Base-by-base conservation (phyloP, 257 asterid genomes). In the Dorcoceras hygrometricum region DNA sequence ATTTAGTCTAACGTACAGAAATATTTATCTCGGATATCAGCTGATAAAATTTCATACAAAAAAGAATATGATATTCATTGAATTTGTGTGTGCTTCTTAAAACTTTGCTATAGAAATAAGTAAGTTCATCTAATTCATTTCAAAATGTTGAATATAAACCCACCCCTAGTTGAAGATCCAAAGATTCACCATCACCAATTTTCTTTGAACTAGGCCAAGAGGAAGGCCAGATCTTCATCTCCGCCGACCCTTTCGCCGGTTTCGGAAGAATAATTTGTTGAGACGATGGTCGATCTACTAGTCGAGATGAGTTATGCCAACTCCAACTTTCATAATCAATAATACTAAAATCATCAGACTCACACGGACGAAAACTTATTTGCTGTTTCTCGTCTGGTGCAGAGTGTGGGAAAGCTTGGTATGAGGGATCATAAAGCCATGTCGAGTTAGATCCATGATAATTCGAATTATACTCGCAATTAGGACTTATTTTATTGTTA, bases 131-230 rank as follows among this genome's bases (percentile, higher is more conserved):
- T 12, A 39, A 12, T 11, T 39, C 18, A 39, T 39, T 11, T 39
- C 50, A 39, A 11, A 39, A 18, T 3, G 50, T 39, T 4, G 50
- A 39, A 71, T 81, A 84, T 59, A 82, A 82, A 27, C 85, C 72
- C 83, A 91, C 76, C 75, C 96, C 96, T 79, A 90, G 71, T 22
- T 91, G 84, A 69, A 91, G 92, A 87, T 91, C 90, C 56, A 84
- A 63, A 29, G 77, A 70, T 54, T 80, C 84, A 75, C 83, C 77
- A 36, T n/a, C 65, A 77, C 80, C 73, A 68, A 5, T 68, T 67
- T 80, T 68, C 60, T 83, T 39, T 1, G 87, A 78, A 68, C 16
- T 57, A 57, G 81, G 48, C 76, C 71, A 69, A 26, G 70, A 66
- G 8, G 66, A 36, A 50, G 43, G 43, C 50, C 50, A 10, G 3